These are phyloP conservation scores for Corymbia maculata DNA, from an alignment of 345 rosid species.

Conservation along the genomic window DNA sequence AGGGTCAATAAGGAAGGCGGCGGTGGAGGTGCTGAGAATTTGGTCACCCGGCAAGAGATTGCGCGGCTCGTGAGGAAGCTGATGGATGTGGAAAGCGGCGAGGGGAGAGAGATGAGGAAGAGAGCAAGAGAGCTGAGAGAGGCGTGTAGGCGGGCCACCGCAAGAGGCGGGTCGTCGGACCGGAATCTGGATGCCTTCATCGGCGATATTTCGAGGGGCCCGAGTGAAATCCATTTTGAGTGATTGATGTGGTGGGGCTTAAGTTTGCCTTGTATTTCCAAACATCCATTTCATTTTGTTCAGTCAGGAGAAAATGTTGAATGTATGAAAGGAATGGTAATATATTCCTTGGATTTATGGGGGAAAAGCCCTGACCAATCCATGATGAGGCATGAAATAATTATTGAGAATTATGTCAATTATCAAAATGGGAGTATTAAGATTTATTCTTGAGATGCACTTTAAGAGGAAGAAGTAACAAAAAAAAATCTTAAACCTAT, in stretches of 20 bases:
- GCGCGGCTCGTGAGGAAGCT: not conserved
- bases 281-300: not conserved
- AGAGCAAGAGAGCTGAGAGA: constrained; percentile 3
- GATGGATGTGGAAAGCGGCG: constrained; percentile 7
- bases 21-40: not conserved
- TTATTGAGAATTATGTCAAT: not conserved
- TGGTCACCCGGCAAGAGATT: constrained; percentile 5
- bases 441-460: not conserved
- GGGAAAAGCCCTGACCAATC: not conserved
- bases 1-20: constrained; percentile 3
- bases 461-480: too few relatives aligned
- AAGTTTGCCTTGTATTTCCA: not conserved
- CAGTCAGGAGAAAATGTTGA: not conserved
- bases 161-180: constrained; percentile 8
- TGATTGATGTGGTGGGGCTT: not conserved
- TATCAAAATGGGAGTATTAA: too few relatives aligned
- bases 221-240: not conserved
- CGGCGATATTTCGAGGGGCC: not conserved
- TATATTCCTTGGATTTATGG: not conserved
- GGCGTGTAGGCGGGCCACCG: constrained; percentile 5
- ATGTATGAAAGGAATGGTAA: fast-evolving
- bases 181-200: constrained; percentile 11
- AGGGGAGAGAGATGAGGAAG: constrained; percentile 9
- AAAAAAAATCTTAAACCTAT: too few relatives aligned
- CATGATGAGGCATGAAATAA: not conserved